Evolutionary conservation across 73 alveolate species (phyloP).

Genomic region (Paramecium pentaurelia): DNA sequence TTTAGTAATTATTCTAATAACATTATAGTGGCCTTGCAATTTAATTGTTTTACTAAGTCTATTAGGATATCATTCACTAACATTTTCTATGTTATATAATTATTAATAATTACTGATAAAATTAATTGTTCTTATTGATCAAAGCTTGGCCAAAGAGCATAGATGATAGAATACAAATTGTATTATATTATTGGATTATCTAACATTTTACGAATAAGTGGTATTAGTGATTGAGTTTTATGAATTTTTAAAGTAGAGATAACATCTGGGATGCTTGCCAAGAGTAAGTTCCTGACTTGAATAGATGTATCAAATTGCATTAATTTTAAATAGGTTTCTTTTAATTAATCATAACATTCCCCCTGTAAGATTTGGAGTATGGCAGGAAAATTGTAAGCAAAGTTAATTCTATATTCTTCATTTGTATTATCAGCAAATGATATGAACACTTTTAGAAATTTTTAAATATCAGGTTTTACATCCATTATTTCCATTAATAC

Average conservation of each 20-base stretch:
- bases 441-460: neutral
- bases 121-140: neutral
- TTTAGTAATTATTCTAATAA: neutral
- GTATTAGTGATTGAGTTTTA: neutral
- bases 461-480: conserved; percentile 1
- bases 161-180: neutral
- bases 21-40: neutral
- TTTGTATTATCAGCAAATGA: neutral
- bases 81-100: neutral
- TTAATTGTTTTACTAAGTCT: neutral
- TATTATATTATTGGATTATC: neutral
- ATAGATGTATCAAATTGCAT: neutral
- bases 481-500: conserved; percentile 11
- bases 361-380: neutral
- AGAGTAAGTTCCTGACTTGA: neutral
- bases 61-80: neutral
- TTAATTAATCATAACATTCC: neutral
- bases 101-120: neutral
- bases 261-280: conserved; percentile 13
- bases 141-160: neutral
- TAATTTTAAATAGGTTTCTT: neutral
- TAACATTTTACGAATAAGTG: neutral
- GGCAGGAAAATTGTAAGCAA: conserved; percentile 37
- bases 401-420: neutral
- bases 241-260: neutral